Base-by-base conservation (phyloP, 495 filamentous ascomycete genomes). In the Darksidea phi region DNA sequence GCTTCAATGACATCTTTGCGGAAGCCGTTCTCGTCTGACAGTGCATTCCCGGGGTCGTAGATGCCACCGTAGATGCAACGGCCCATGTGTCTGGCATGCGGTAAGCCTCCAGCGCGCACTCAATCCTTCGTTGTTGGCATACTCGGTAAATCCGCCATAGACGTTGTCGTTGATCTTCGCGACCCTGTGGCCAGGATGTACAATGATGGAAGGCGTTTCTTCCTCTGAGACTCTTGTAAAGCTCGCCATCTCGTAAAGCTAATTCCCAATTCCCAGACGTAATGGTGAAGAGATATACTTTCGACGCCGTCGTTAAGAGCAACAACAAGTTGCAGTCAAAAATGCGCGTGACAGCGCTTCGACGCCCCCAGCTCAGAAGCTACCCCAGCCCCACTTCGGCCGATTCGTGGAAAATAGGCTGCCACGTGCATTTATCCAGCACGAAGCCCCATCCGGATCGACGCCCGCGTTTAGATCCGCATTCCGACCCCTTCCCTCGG, bases 31-130 rank as follows among this genome's bases (percentile, higher is more conserved):
- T 84, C 77, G 61, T 91, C 88, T 2, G 86, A 84, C n/a, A 89
- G 75, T 0, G 82, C 75, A 69, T 82, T 89, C 12, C 76, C 78
- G 1, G 87, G 88, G 59, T 90, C 88, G 73, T 90, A 91, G 68
- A 92, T 88, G 58, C 88, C 88, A 55, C 88, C 88, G 70, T 92
- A 92, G 72, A 92, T 89, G 74, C 88, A 92, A 43, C 88, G 81
- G 45, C 88, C 88, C 86, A 89, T 90, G 66, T 91, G 88, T 70
- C 87, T 89, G 54, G 4, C 28, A 43, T 51, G 45, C 20, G 45
- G 51, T 58, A 13, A 62, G 57, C 50, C 15, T 17, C 4, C 21
- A 17, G 51, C 28, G 4, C 23, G 1, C 43, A 6, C 8, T 47
- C 11, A 17, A 58, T 34, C 7, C 7, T 12, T 37, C 17, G 6